Conservation (phyloP, 2,329 filamentous ascomycete species). For the Hypoxylon sp. region DNA sequence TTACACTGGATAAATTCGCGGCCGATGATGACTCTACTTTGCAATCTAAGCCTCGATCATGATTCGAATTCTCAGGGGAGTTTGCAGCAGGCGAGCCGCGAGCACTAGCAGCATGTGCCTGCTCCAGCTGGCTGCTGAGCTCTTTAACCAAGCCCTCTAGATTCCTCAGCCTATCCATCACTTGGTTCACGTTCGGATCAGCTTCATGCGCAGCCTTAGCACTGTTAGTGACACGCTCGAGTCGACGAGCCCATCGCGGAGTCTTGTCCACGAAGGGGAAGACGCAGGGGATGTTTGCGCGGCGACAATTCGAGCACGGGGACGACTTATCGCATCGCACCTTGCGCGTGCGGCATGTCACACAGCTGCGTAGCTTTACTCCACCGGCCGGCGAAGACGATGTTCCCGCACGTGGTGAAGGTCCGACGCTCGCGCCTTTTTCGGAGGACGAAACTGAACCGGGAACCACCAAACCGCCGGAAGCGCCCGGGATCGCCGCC, state of each 20-base stretch:
- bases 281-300: conserved; percentile 65
- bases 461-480: not conserved
- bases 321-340: conserved; percentile 69
- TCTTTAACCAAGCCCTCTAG: conserved; percentile 66
- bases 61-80: conserved; percentile 50
- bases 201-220: conserved; percentile 54
- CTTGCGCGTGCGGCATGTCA: conserved; percentile 64
- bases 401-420: conserved; percentile 4
- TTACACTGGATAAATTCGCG: conserved; percentile 44
- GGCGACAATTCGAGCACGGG: conserved; percentile 69
- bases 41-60: conserved; percentile 41
- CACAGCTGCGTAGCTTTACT: conserved; percentile 46
- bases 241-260: conserved; percentile 67
- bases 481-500: conserved; percentile 7
- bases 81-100: conserved; percentile 48
- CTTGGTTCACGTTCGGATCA: conserved; percentile 52
- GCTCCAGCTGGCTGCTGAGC: conserved; percentile 61
- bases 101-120: conserved; percentile 54
- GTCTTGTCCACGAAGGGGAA: conserved; percentile 63
- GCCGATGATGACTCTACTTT: conserved; percentile 15
- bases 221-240: conserved; percentile 57
- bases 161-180: conserved; percentile 64
- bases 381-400: not conserved
- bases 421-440: conserved; percentile 37
- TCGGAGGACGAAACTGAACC: conserved; percentile 38